These are phyloP conservation scores for Suhomyces panamericanus DNA, from an alignment of 1,139 yeast species.

Conservation along the genomic window DNA sequence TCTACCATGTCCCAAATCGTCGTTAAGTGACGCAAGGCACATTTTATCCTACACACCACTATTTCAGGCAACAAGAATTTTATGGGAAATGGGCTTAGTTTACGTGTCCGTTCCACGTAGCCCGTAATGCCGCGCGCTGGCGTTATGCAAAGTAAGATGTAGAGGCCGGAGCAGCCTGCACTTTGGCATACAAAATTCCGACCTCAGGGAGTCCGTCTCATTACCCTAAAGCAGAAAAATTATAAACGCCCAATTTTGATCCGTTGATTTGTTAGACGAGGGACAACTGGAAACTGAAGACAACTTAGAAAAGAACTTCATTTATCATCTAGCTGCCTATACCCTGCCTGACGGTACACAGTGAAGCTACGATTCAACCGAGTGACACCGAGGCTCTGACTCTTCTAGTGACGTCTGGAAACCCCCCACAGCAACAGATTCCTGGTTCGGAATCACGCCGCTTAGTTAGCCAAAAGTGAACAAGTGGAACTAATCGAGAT, in stretches of 20 bases:
- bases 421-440: not conserved
- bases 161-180: constrained; percentile 5
- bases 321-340: not conserved
- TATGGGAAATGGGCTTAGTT: not conserved
- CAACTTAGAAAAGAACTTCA: constrained; percentile 1
- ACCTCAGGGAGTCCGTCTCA: constrained; percentile 9
- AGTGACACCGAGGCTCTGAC: constrained; percentile 1
- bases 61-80: constrained; percentile 1
- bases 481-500: not conserved
- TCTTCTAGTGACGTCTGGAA: not conserved
- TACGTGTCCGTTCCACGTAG: constrained; percentile 4
- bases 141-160: constrained; percentile 1
- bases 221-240: constrained; percentile 13
- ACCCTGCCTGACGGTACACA: not conserved
- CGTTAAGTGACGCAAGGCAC: constrained; percentile 1
- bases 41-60: not conserved
- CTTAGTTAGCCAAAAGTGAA: not conserved
- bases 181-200: constrained; percentile 4
- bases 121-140: constrained; percentile 3
- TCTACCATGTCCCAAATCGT: constrained; percentile 2
- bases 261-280: constrained; percentile 13
- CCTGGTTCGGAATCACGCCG: not conserved
- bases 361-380: not conserved
- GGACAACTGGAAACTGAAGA: constrained; percentile 1
- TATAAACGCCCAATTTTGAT: constrained; percentile 13